Base-by-base conservation (phyloP, 306 rosid species). In the Arachis hypogaea region DNA sequence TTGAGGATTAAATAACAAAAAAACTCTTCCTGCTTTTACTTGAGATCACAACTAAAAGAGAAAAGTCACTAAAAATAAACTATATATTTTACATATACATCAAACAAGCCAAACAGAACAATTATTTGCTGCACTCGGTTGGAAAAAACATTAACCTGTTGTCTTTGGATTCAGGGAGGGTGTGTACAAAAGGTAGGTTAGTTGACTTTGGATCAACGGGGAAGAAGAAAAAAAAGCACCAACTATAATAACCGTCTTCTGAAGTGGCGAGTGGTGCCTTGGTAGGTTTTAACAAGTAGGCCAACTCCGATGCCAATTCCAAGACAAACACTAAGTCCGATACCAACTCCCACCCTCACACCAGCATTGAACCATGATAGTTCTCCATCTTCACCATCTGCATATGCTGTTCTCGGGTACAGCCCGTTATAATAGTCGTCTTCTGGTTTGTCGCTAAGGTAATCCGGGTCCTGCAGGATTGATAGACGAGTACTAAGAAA, bases 311-410 rank as follows among this genome's bases (percentile, higher is more conserved):
- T 80, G 77, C 96, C 96, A 40, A 92, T 51, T 68, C 96, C 96
- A 33, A 92, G 82, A 62, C 98, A 92, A n/a, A 92, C 76, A 77
- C 98, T 86, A 30, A 89, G 87, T 76, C 98, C 93, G 63, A 92
- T 89, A 18, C 96, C 96, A 29, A 92, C 93, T 12, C 91, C 93
- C 0, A 87, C 91, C 74, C 96, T 84, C 41, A 89, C 93, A 38
- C 97, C 93, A 4, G 98, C 90, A 60, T 88, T 89, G 69, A 92
- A 92, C 93, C 92, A 92, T 54, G 96, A 86, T 64, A 89, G 93
- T 63, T 92, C 93, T 77, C 90, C 96, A 55, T 88, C 96, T 79
- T 92, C 97, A 0, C 85, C 87, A 5, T 87, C 94, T 4, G 71
- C 67, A n/a, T 85, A 88, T 16, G 74, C 79, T 63, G 87, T 75